These are phyloP conservation scores for Pseudisothecium myosuroides DNA, from an alignment of 225 moss, liverwort and hornwort species.

Conservation along the genomic window DNA sequence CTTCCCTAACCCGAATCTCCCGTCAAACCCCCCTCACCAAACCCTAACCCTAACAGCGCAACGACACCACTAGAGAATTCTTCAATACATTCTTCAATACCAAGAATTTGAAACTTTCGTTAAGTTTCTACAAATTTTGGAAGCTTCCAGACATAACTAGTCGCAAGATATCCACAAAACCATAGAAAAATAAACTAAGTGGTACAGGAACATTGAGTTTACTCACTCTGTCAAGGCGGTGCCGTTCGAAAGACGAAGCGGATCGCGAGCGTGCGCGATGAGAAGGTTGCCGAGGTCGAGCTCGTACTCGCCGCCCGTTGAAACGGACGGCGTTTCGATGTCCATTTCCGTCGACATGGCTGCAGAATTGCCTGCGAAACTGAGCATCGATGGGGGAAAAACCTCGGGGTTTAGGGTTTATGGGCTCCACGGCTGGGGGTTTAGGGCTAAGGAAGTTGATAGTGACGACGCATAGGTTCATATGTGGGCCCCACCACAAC, in stretches of 20 bases:
- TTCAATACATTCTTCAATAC: no score
- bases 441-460: neutral
- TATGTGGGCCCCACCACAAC: neutral
- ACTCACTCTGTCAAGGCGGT: neutral
- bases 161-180: no score
- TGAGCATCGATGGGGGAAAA: neutral
- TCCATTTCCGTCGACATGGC: constrained; percentile 8
- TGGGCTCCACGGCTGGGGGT: neutral
- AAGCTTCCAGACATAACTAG: neutral
- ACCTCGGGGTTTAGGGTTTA: neutral
- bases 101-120: neutral
- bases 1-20: constrained; percentile 3
- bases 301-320: neutral
- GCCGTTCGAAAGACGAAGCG: neutral
- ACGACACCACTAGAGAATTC: neutral
- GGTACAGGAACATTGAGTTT: neutral
- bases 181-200: no score
- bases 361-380: neutral
- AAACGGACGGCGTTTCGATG: neutral
- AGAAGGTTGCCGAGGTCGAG: constrained; percentile 16
- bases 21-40: neutral
- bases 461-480: neutral
- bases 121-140: neutral
- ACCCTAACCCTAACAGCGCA: neutral
- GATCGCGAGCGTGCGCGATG: constrained; percentile 13